A percentile compares a stretch with the other conserved stretches of the same genome.
phyloP scores from a whole-genome alignment of 2,329 filamentous ascomycete genomes.

The Delphinella strobiligena region DNA sequence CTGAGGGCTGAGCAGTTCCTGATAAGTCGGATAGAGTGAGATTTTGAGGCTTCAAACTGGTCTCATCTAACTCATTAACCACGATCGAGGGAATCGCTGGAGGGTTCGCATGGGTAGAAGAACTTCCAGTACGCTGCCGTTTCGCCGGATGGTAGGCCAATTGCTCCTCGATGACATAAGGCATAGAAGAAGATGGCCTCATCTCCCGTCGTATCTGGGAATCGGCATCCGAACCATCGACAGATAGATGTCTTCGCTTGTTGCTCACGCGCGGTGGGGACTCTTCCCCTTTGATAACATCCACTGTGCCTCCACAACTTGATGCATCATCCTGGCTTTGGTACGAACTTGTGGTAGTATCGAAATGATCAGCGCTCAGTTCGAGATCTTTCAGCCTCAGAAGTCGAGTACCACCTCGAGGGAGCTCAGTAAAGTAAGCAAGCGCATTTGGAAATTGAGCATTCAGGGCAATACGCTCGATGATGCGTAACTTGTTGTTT shows the following conservation, averaged over 20 bases:
- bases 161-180: background rate
- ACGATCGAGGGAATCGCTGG: background rate
- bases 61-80: background rate
- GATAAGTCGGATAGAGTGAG: background rate
- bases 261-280: no score
- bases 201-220: background rate
- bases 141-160: no score
- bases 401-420: background rate
- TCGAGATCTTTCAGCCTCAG: conserved; percentile 4
- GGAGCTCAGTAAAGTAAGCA: background rate
- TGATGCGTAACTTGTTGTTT: conserved; percentile 6
- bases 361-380: conserved; percentile 1
- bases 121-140: background rate
- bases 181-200: background rate
- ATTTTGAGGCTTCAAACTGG: background rate
- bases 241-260: no score
- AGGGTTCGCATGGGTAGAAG: background rate
- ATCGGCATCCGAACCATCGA: no score
- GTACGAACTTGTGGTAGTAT: background rate
- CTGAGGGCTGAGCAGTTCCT: conserved; percentile 3
- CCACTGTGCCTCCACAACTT: no score
- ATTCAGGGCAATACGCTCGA: conserved; percentile 2
- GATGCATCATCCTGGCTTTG: background rate
- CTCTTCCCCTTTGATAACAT: no score
- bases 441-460: background rate